Evolutionary conservation across 129 eudicot species (phyloP).

Genomic region (Mikania micrantha): DNA sequence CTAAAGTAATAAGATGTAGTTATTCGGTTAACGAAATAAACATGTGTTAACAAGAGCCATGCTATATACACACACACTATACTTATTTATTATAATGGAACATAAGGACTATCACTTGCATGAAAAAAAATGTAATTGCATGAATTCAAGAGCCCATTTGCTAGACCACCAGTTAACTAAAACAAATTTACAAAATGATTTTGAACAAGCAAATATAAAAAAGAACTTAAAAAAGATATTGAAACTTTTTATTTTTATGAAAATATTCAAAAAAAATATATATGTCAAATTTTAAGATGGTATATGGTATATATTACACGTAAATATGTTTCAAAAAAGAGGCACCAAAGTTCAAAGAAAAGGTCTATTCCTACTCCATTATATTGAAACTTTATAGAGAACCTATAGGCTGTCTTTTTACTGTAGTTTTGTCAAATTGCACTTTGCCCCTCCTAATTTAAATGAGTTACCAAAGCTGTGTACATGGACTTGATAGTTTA

Average conservation of each 20-base stretch:
- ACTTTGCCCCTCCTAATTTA: conserved; percentile 13
- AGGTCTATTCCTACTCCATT: conserved; percentile 35
- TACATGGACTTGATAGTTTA: neutral
- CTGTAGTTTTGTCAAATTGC: conserved; percentile 3
- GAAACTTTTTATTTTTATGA: neutral
- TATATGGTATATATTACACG: neutral
- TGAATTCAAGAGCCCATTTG: neutral
- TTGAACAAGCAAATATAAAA: neutral
- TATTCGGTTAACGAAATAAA: too few relatives aligned
- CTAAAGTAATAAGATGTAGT: too few relatives aligned
- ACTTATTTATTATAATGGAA: neutral
- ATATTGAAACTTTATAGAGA: conserved; percentile 28
- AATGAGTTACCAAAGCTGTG: neutral
- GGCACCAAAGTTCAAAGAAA: conserved; percentile 31
- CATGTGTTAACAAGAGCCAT: too few relatives aligned
- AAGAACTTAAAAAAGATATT: too few relatives aligned
- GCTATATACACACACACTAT: too few relatives aligned
- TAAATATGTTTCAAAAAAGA: conserved; percentile 32
- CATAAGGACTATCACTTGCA: neutral
- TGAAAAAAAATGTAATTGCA: neutral
- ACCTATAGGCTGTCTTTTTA: conserved; percentile 24
- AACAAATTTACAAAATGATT: neutral
- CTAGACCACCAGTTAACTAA: neutral
- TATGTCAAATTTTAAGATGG: too few relatives aligned
- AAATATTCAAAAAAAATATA: neutral